phyloP scores from a whole-genome alignment of 345 rosid genomes.

The Lenwebbia sp. region DNA sequence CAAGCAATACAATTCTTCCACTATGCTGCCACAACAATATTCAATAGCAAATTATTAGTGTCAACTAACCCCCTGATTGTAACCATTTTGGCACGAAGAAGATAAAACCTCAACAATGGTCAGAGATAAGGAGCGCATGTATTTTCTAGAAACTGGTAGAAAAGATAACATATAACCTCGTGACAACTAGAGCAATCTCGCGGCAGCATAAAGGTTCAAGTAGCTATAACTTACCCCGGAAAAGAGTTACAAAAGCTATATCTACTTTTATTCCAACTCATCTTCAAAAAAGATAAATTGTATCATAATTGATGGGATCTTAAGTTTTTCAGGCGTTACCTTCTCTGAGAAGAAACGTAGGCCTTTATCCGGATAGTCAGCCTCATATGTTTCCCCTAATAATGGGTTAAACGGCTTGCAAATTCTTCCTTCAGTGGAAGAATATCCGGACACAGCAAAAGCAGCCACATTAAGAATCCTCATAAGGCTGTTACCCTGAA shows the following conservation, averaged over 20 bases:
- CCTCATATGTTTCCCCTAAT: conserved; percentile 96
- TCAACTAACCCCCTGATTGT: neutral
- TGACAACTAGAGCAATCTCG: neutral
- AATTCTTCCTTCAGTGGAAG: conserved; percentile 98
- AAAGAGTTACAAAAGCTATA: neutral
- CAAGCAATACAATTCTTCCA: neutral
- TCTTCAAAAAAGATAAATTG: neutral
- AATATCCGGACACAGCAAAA: conserved; percentile 97
- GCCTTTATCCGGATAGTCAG: conserved; percentile 92
- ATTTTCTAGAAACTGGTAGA: neutral
- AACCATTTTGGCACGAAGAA: neutral
- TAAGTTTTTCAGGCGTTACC: conserved; percentile 24
- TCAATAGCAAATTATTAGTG: neutral
- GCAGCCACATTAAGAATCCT: conserved; percentile 97
- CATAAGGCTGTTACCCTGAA: conserved; percentile 87
- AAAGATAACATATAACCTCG: neutral
- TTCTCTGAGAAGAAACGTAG: conserved; percentile 89
- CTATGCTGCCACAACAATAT: neutral
- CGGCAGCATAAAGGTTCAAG: neutral
- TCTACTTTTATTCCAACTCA: neutral
- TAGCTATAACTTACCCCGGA: neutral
- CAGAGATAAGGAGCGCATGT: neutral
- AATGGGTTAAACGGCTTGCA: conserved; percentile 99
- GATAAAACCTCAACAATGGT: neutral
- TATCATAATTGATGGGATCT: neutral